Percentiles rank a stretch among this genome's conserved stretches.
These are phyloP conservation scores for Trichoderma atroviride DNA, from an alignment of 2,329 filamentous ascomycete species.

Conservation along the genomic window DNA sequence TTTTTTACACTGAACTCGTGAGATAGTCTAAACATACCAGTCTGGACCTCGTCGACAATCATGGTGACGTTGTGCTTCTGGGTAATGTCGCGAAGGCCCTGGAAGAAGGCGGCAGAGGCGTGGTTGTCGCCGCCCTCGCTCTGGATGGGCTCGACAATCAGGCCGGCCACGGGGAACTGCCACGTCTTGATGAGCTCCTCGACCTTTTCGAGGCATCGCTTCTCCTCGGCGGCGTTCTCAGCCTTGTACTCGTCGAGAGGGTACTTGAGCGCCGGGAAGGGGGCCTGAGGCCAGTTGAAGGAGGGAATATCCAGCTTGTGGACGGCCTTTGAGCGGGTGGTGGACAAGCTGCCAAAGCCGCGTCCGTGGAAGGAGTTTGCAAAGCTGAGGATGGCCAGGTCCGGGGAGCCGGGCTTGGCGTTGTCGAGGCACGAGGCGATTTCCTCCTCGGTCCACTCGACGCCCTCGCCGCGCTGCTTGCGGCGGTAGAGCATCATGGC, in stretches of 20 bases:
- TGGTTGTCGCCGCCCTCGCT: conserved; percentile 85
- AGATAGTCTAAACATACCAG: conserved; percentile 36
- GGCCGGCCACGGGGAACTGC: conserved; percentile 71
- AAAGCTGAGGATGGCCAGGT: conserved; percentile 79
- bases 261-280: conserved; percentile 77
- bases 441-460: conserved; percentile 72
- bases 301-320: conserved; percentile 88
- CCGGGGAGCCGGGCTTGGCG: conserved; percentile 69
- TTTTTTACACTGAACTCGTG: background rate
- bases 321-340: conserved; percentile 79
- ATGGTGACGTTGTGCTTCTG: conserved; percentile 69
- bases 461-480: conserved; percentile 68
- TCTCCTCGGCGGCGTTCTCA: conserved; percentile 73
- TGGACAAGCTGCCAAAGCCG: conserved; percentile 76
- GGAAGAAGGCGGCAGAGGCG: conserved; percentile 78
- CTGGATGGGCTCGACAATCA: conserved; percentile 79
- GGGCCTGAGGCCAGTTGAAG: conserved; percentile 84
- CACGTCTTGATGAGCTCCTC: conserved; percentile 69
- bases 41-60: conserved; percentile 85
- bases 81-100: conserved; percentile 71
- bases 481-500: conserved; percentile 82
- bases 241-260: conserved; percentile 69
- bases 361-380: conserved; percentile 78
- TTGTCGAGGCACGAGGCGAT: conserved; percentile 70
- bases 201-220: conserved; percentile 71